Percentiles rank a stretch among this genome's conserved stretches.
These are phyloP conservation scores for Botrytis tulipae DNA, from an alignment of 2,329 filamentous ascomycete genomes.

Conservation along the genomic window DNA sequence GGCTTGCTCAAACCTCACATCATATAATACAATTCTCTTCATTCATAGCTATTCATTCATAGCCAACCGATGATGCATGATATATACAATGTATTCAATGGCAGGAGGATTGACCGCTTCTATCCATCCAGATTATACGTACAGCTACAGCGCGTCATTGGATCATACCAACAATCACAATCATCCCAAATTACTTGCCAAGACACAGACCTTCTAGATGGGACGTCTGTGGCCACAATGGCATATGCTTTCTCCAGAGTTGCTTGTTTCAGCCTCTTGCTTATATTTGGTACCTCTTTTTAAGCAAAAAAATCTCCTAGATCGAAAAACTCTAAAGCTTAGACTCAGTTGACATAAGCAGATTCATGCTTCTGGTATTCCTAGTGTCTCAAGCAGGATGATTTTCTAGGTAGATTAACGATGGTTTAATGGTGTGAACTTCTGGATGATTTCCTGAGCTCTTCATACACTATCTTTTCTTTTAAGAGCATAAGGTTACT, in stretches of 20 bases:
- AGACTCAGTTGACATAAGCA: neutral
- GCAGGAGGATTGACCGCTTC: neutral
- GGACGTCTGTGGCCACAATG: neutral
- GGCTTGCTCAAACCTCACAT: neutral
- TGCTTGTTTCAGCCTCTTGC: neutral
- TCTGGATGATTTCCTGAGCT: neutral
- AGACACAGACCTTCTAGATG: neutral
- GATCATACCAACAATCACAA: neutral
- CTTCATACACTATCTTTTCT: neutral
- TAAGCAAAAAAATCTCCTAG: neutral
- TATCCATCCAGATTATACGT: neutral
- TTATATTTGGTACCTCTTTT: neutral
- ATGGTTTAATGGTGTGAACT: neutral
- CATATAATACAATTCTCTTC: neutral
- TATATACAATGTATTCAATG: neutral
- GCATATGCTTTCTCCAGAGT: neutral
- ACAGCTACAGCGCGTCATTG: neutral
- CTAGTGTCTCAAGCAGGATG: neutral
- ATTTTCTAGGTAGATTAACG: too few relatives aligned
- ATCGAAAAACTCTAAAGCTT: neutral
- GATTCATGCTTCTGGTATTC: neutral
- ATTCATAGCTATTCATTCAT: neutral
- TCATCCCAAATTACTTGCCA: neutral
- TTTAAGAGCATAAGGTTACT: neutral
- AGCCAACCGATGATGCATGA: neutral